Evolutionary conservation across 192 early-diverging fungal species (phyloP).

Genomic region (Geosiphon pyriformis): DNA sequence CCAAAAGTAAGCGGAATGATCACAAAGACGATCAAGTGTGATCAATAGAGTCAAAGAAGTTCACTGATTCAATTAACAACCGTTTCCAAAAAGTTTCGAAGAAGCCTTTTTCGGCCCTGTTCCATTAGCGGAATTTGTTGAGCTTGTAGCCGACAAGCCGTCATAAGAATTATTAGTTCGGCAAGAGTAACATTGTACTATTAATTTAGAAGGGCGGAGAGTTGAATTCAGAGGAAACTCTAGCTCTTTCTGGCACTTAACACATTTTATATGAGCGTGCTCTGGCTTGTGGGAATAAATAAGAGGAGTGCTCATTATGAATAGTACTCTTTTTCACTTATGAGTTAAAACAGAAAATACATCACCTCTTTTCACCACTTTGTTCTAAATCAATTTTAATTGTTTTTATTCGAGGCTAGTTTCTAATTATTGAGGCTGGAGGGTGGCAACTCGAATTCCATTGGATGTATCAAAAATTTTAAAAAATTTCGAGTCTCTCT

Average conservation of each 20-base stretch:
- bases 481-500: too few species aligned
- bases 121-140: conserved; percentile 29
- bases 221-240: conserved; percentile 42
- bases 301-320: conserved; percentile 34
- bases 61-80: neutral
- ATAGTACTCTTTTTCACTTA: too few species aligned
- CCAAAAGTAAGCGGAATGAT: neutral
- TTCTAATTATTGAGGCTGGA: too few species aligned
- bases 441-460: too few species aligned
- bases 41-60: neutral
- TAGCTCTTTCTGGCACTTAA: conserved; percentile 41
- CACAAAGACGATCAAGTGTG: neutral
- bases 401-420: too few species aligned
- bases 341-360: too few species aligned
- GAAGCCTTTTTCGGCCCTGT: conserved; percentile 21
- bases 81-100: conserved; percentile 9
- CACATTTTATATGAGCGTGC: conserved; percentile 46
- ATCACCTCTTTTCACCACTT: too few species aligned
- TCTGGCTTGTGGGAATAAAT: conserved; percentile 50
- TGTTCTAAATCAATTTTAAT: too few species aligned
- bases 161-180: conserved; percentile 35
- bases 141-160: conserved; percentile 20
- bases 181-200: conserved; percentile 55
- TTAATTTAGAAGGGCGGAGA: conserved; percentile 26
- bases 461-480: too few species aligned